Evolutionary conservation across 805 yeast species (phyloP).

Genomic region (Brettanomyces sp.): DNA sequence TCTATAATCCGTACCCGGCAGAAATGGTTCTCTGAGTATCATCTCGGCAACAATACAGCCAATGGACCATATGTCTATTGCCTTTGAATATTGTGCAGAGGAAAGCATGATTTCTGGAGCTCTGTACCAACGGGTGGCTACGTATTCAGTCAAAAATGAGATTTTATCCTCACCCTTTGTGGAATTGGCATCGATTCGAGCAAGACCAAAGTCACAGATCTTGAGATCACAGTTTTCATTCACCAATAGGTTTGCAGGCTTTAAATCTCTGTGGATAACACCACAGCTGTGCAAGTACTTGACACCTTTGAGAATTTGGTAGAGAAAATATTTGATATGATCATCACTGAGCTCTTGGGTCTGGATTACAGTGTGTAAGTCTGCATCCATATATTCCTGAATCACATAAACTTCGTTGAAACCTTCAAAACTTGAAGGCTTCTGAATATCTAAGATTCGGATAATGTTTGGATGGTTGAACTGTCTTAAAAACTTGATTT

Average conservation of each 20-base stretch:
- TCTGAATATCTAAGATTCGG: slow-evolving; percentile 54
- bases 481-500: slow-evolving; percentile 53
- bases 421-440: slow-evolving; percentile 46
- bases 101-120: slow-evolving; percentile 81
- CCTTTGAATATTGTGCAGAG: slow-evolving; percentile 61
- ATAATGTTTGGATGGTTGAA: slow-evolving; percentile 72
- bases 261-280: slow-evolving; percentile 69
- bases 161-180: slow-evolving; percentile 21
- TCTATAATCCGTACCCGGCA: slow-evolving; percentile 69
- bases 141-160: slow-evolving; percentile 61
- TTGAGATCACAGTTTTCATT: slow-evolving; percentile 67
- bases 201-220: slow-evolving; percentile 72
- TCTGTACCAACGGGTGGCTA: slow-evolving; percentile 78
- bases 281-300: slow-evolving; percentile 64
- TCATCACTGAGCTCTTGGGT: slow-evolving; percentile 52
- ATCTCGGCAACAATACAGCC: slow-evolving; percentile 74
- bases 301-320: slow-evolving; percentile 62
- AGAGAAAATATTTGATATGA: slow-evolving; percentile 61
- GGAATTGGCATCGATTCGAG: slow-evolving; percentile 41
- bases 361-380: slow-evolving; percentile 52
- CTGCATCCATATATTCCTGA: slow-evolving; percentile 74
- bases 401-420: slow-evolving; percentile 67
- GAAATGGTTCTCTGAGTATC: slow-evolving; percentile 50
- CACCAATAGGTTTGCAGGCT: slow-evolving; percentile 62
- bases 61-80: slow-evolving; percentile 74